phyloP scores from a whole-genome alignment of 139 green algal genomes.

The Microglena sp. region DNA sequence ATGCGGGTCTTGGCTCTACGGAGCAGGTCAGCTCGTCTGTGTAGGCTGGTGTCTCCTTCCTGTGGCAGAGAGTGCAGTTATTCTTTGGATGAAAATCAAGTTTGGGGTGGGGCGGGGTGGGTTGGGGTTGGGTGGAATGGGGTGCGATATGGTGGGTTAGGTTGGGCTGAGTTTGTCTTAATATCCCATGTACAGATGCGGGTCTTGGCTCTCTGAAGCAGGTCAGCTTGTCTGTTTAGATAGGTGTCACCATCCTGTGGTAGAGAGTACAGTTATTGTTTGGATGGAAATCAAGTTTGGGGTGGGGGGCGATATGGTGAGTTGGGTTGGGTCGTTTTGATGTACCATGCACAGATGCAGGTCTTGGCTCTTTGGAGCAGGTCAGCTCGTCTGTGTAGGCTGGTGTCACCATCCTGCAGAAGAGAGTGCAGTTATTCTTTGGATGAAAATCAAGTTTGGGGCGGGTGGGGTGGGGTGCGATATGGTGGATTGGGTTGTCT shows the following conservation, averaged over 20 bases:
- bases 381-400: slow-evolving; percentile 53
- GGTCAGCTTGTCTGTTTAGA: slow-evolving; percentile 59
- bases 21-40: slow-evolving; percentile 65
- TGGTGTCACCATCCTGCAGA: slow-evolving; percentile 39
- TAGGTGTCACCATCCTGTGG: slow-evolving; percentile 39
- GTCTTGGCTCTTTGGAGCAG: slow-evolving; percentile 72
- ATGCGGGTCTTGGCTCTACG: no score
- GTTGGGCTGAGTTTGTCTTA: no score
- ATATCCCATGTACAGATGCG: slow-evolving; percentile 96
- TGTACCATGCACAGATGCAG: slow-evolving; percentile 91
- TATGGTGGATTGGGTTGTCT: slow-evolving; percentile 97
- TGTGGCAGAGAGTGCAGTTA: no score
- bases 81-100: no score
- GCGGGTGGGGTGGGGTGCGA: slow-evolving; percentile 91
- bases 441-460: no score
- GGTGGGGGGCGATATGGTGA: no score
- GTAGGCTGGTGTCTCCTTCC: slow-evolving; percentile 47
- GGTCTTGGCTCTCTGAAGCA: slow-evolving; percentile 73
- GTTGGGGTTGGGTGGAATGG: not conserved
- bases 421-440: no score
- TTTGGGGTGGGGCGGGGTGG: no score
- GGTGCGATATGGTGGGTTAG: no score
- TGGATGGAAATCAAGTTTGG: no score
- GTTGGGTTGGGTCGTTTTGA: no score
- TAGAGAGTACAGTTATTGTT: no score